These are phyloP conservation scores for Orbilia brochopaga DNA, from an alignment of 2,329 filamentous ascomycete genomes.

Conservation along the genomic window DNA sequence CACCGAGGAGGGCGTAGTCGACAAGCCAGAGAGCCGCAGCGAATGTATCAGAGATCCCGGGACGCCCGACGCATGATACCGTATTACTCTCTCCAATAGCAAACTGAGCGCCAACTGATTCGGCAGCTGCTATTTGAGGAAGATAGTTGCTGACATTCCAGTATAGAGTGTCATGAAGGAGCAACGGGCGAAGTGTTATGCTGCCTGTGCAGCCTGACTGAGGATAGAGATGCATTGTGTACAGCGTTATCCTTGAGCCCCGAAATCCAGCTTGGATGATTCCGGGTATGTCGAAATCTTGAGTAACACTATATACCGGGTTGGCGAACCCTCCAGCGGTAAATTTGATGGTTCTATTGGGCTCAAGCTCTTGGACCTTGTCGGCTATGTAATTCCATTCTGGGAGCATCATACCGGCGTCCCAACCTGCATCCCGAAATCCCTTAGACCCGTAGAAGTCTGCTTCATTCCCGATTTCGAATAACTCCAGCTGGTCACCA, in stretches of 20 bases:
- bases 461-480: slow-evolving; percentile 46
- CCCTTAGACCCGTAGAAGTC: slow-evolving; percentile 43
- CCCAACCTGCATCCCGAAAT: slow-evolving; percentile 18
- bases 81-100: slow-evolving; percentile 56
- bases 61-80: slow-evolving; percentile 53
- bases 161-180: slow-evolving; percentile 24
- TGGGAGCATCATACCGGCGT: slow-evolving; percentile 25
- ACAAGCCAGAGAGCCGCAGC: slow-evolving; percentile 54
- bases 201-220: slow-evolving; percentile 30
- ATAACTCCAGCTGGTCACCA: slow-evolving; percentile 27
- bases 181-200: slow-evolving; percentile 18
- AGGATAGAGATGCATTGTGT: slow-evolving; percentile 40
- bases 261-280: slow-evolving; percentile 25
- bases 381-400: slow-evolving; percentile 46
- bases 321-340: slow-evolving; percentile 41
- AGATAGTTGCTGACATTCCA: slow-evolving; percentile 27
- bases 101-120: slow-evolving; percentile 48
- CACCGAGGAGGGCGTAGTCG: slow-evolving; percentile 53
- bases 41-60: slow-evolving; percentile 54
- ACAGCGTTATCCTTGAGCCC: slow-evolving; percentile 26
- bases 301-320: slow-evolving; percentile 11
- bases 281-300: slow-evolving; percentile 37
- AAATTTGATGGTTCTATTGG: slow-evolving; percentile 22
- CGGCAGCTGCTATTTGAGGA: slow-evolving; percentile 29
- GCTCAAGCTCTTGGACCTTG: slow-evolving; percentile 16